Evolutionary conservation across 305 asterid genomes (phyloP), one percentile per base, ranked within the genome.

Genomic region (Fraxinus dipetala): DNA sequence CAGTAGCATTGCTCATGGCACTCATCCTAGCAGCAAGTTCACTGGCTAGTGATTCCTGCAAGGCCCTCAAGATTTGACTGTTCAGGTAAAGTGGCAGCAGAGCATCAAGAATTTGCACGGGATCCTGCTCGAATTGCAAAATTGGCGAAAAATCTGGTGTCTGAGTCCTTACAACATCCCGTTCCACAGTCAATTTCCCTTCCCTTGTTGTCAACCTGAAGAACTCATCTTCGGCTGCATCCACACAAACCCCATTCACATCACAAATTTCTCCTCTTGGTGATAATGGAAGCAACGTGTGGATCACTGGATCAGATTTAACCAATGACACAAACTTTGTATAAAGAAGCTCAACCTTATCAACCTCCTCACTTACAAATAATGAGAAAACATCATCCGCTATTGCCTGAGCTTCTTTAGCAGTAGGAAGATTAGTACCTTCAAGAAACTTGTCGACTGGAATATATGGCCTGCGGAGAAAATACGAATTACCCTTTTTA

Each of bases 101-200:
- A 3, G 99, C 99, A 82, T 95, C 99, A 16, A 94, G 98, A 78
- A 95, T 95, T 91, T 93, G 96, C 22, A 86, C 95, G 0, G 99
- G 99, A 86, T 95, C 99, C 89, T 93, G 99, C 90, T 95, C 99
- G 78, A 94, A 94, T 81, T 93, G 97, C 94, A 94, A 83, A 75
- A 95, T 94, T 4, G 99, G 91, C 0, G 98, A 94, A 75, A 95
- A 93, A 9, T 95, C 98, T 0, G 84, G 1, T 0, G 98, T 93
- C 69, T 87, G 35, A 10, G 94, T 88, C 89, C 95, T 93, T 78
- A 91, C 74, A 20, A 82, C 75, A 51, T 93, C 98, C 81, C 99
- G 90, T 87, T 94, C 98, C 83, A 94, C 94, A 0, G 97, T 92
- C 83, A 94, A n/a, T 51, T 51, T 51, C 63, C 63, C 97, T 86